Evolutionary conservation across 305 asterid species (phyloP).

Genomic region (Rubia peregrina): DNA sequence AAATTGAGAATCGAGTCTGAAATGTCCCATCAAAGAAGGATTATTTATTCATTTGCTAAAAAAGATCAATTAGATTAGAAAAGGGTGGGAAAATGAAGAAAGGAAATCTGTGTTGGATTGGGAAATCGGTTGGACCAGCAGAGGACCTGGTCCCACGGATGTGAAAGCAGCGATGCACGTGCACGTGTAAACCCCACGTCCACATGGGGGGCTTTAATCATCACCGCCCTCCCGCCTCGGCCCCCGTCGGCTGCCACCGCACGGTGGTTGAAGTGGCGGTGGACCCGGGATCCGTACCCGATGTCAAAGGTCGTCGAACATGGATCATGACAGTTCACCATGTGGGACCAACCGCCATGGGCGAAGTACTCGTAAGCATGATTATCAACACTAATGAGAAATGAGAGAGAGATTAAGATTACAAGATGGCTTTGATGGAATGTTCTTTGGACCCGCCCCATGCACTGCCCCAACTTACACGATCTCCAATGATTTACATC

Average conservation of each 20-base stretch:
- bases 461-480: constrained; percentile 16
- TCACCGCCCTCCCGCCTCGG: constrained; percentile 9
- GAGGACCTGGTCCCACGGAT: constrained; percentile 16
- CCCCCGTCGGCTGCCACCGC: not conserved
- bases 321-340: constrained; percentile 35
- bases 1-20: not conserved
- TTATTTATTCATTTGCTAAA: not conserved
- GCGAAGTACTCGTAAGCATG: constrained; percentile 2
- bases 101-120: constrained; percentile 15
- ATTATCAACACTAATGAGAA: not conserved
- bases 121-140: constrained; percentile 29
- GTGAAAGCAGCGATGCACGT: constrained; percentile 46
- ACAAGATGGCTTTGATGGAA: constrained; percentile 26
- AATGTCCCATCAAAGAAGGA: not conserved
- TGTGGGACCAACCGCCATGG: constrained; percentile 20
- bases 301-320: constrained; percentile 20
- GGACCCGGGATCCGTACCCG: constrained; percentile 24
- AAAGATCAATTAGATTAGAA: not conserved
- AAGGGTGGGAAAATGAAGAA: not conserved
- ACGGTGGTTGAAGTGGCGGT: not conserved
- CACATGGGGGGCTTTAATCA: constrained; percentile 49
- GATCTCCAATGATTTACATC: not conserved
- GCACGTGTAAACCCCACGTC: constrained; percentile 74
- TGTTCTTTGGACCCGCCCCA: constrained; percentile 25
- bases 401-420: not conserved